phyloP scores from a whole-genome alignment of 106 monocot genomes.

The Dendrobium catenatum region DNA sequence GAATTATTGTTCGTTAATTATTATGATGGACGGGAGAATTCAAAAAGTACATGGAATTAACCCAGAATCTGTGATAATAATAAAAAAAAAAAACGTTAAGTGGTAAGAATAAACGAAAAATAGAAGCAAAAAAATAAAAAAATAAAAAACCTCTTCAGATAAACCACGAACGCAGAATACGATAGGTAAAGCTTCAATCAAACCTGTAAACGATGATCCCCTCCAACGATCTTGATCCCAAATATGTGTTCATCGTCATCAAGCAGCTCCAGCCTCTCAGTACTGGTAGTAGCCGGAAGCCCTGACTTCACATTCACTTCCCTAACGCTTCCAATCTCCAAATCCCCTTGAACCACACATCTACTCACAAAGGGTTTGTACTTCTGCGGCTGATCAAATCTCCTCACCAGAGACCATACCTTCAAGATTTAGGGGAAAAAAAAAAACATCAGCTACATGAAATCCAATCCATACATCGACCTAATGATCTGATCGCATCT shows the following conservation, averaged over 20 bases:
- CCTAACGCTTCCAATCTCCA: conserved; percentile 40
- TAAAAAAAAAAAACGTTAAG: too few relatives aligned
- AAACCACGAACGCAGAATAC: background rate
- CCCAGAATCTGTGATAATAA: too few relatives aligned
- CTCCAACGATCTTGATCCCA: conserved; percentile 56
- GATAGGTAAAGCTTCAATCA: background rate
- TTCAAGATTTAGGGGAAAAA: background rate
- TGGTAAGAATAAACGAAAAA: background rate
- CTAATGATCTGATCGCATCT: background rate
- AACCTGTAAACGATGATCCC: conserved; percentile 60
- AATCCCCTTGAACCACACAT: conserved; percentile 37
- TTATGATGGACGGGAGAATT: too few relatives aligned
- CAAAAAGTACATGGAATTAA: too few relatives aligned
- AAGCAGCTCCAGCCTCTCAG: conserved; percentile 49
- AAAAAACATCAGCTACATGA: background rate
- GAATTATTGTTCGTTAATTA: too few relatives aligned
- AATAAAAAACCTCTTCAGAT: too few relatives aligned
- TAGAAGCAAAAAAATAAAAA: background rate
- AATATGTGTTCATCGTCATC: conserved; percentile 59
- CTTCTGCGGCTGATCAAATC: conserved; percentile 58
- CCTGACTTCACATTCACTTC: conserved; percentile 63
- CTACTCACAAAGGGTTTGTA: conserved; percentile 69
- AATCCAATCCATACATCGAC: background rate
- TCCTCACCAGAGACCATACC: conserved; percentile 35
- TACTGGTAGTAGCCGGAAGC: conserved; percentile 75